These are phyloP conservation scores for Salix exigua DNA, from an alignment of 345 rosid genomes.

Conservation along the genomic window DNA sequence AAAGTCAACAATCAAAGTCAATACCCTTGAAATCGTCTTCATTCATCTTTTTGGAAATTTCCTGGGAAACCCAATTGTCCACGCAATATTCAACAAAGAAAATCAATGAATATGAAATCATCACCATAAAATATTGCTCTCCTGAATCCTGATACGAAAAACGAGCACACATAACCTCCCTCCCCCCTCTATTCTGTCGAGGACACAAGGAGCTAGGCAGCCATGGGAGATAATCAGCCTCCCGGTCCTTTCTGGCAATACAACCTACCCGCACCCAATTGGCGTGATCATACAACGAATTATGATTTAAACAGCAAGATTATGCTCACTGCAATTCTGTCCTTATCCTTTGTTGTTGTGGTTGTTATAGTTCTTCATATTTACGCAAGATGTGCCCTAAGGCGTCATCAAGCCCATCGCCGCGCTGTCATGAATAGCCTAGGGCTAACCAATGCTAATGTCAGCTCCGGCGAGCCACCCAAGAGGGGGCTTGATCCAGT, in stretches of 20 bases:
- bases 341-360: slow-evolving; percentile 12
- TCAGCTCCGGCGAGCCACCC: slow-evolving; percentile 12
- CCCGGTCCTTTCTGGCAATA: neutral
- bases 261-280: too few relatives aligned
- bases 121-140: too few relatives aligned
- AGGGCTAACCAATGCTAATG: neutral
- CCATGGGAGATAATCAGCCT: neutral
- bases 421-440: neutral
- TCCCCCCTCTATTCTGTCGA: neutral
- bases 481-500: slow-evolving; percentile 44
- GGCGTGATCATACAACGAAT: too few relatives aligned
- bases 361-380: slow-evolving; percentile 14
- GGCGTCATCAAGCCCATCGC: slow-evolving; percentile 11
- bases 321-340: slow-evolving; percentile 13
- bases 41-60: neutral
- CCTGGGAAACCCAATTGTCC: neutral
- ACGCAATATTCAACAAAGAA: too few relatives aligned
- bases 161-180: neutral
- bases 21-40: neutral
- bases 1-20: neutral
- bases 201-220: neutral
- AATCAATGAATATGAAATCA: too few relatives aligned
- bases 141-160: too few relatives aligned
- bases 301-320: slow-evolving; percentile 17
- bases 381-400: slow-evolving; percentile 10